Percentiles rank a stretch among this genome's conserved stretches.
Evolutionary conservation across 2,329 filamentous ascomycete species (phyloP).

Genomic region (Ceratocystis cacaofunesta): DNA sequence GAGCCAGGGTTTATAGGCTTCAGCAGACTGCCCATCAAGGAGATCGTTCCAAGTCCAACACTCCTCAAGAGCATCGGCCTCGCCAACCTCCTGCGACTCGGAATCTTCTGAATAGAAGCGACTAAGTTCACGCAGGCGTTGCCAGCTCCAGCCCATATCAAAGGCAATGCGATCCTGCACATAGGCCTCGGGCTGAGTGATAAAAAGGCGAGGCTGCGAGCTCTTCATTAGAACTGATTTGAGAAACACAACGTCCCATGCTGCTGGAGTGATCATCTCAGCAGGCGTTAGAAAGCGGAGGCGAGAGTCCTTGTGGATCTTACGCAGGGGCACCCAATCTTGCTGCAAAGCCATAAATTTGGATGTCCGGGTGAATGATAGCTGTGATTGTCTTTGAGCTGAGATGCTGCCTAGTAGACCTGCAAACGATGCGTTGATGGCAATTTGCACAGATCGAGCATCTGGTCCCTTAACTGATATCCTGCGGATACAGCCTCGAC

Average conservation of each 20-base stretch:
- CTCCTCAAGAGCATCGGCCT: conserved; percentile 46
- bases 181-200: conserved; percentile 63
- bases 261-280: conserved; percentile 57
- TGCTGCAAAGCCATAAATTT: conserved; percentile 47
- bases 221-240: conserved; percentile 60
- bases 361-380: background rate
- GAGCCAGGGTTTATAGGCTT: background rate
- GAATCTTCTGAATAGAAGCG: conserved; percentile 35
- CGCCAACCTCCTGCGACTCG: conserved; percentile 35
- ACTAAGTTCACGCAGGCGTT: conserved; percentile 47
- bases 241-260: conserved; percentile 60
- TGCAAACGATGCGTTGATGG: conserved; percentile 48
- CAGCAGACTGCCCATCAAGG: conserved; percentile 38
- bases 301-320: conserved; percentile 57
- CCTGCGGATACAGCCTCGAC: conserved; percentile 54
- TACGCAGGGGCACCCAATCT: conserved; percentile 60
- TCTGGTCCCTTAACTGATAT: conserved; percentile 47
- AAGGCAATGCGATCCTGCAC: conserved; percentile 45
- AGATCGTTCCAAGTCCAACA: conserved; percentile 54
- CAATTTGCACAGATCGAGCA: conserved; percentile 51
- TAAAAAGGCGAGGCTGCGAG: conserved; percentile 51
- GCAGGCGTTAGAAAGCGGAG: conserved; percentile 54
- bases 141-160: conserved; percentile 54
- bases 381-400: conserved; percentile 3
- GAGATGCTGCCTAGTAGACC: conserved; percentile 29